A percentile compares a stretch with the other conserved stretches of the same genome.
Evolutionary conservation across 495 filamentous ascomycete genomes (phyloP).

Genomic region (Staphylotrichum longicolle): DNA sequence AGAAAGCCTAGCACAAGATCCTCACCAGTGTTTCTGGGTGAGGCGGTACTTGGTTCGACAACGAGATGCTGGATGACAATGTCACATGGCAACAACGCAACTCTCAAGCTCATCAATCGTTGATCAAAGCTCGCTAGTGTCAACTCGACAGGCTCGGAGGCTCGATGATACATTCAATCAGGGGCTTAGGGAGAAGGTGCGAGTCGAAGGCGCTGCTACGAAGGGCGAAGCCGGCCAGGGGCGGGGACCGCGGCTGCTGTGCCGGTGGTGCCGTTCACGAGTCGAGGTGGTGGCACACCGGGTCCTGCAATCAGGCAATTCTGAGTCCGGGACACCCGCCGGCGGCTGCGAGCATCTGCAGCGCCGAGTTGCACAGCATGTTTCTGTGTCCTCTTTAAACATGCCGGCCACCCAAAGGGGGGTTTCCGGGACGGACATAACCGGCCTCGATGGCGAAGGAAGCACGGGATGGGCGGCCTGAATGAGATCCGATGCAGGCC

Average conservation of each 20-base stretch:
- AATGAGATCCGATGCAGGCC: background rate
- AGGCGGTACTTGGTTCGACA: background rate
- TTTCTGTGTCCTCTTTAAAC: background rate
- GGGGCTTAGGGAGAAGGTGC: too few species aligned
- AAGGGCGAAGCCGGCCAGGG: too few species aligned
- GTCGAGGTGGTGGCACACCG: background rate
- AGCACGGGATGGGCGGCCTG: background rate
- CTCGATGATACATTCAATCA: too few species aligned
- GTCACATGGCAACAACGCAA: background rate
- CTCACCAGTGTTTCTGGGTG: conserved; percentile 2
- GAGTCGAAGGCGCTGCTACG: too few species aligned
- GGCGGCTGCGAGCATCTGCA: background rate
- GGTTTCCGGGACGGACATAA: background rate
- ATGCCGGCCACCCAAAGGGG: background rate
- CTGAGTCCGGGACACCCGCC: conserved; percentile 1
- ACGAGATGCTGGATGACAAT: background rate
- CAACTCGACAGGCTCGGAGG: too few species aligned
- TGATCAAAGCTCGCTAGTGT: too few species aligned
- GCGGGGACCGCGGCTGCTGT: background rate
- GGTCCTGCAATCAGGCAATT: background rate
- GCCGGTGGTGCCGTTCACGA: background rate
- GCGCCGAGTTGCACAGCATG: background rate
- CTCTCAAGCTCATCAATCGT: too few species aligned
- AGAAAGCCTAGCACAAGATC: background rate
- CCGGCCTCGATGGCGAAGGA: background rate